Evolutionary conservation across 768 basidiomycete species (phyloP), one percentile per base, ranked within the genome.

Genomic region (Chlorophyllum brunneum): DNA sequence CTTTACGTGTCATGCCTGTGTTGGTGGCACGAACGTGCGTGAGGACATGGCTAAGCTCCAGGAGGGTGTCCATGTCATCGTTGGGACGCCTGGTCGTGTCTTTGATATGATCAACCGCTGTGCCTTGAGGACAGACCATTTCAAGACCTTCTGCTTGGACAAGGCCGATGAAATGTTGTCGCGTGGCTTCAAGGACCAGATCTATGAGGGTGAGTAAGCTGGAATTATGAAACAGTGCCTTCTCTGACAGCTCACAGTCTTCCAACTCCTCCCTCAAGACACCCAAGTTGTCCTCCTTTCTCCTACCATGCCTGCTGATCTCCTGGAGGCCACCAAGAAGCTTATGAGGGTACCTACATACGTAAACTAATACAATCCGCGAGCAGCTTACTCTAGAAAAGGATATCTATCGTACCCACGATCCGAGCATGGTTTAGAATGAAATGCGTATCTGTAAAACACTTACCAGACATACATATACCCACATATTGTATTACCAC

Each of bases 141-240:
- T 95, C 79, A 95, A 83, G 70, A 87, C 94, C 65, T 91, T 99
- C 78, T 95, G 94, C 73, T 88, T 99, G 59, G 95, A 99, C 67
- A 97, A 99, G 74, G 95, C 97, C 54, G 95, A 99, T 67, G 95
- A 98, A 75, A 93, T 99, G 88, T 77, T 99, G 68, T 95, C 93
- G 56, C 91, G 90, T 62, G 95, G 95, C 51, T 98, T 98, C 85
- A 95, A 95, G 77, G 94, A 98, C 73, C 92, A 97, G 74, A 95
- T 99, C 67, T 97, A 98, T 74, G 94, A 98, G 71, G 72, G 74
- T 71, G 42, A 38, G 64, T 58, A 11, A 40, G 15, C 5, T 7
- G 46, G n/a, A 16, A 22, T 20, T 27, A 38, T 26, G 24, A 10
- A 11, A n/a, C 6, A 11, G 1, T 30, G 23, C 8, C 29, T 53